Base-by-base conservation (phyloP, 306 rosid species). In the Cyamopsis tetragonoloba region DNA sequence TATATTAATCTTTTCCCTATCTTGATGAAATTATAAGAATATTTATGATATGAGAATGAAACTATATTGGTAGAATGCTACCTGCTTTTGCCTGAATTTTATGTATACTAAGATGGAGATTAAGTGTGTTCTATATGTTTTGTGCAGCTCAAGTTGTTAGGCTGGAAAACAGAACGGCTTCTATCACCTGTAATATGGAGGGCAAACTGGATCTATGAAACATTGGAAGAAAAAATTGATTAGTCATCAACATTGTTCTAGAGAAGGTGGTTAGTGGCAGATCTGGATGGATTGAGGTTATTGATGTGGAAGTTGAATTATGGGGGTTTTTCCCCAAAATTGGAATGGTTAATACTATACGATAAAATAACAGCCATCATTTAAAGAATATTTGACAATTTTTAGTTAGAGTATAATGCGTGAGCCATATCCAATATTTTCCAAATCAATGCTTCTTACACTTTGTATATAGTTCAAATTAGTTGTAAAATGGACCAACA, bases 141-240 rank as follows among this genome's bases (percentile, higher is more conserved):
- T 60, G 39, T 79, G 85, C 88, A 89, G 98, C 82, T 89, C 72
- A 87, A 83, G 87, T 63, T 72, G 17, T 81, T 85, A 22, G 96
- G 89, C 22, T 92, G 98, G 98, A 92, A 89, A 83, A 81, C 93
- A 22, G 98, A 87, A 59, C 91, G 98, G 23, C 91, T 92, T 59
- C 85, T 89, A 13, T 82, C 91, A 0, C 86, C 89, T 30, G 79
- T 89, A 62, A 71, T 77, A 68, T 92, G 98, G 98, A 89, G 83
- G 69, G 96, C 96, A 42, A 81, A 86, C 70, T 92, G 98, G 98
- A 80, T 67, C 37, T 79, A 74, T 60, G 82, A 73, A 71, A 61
- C 95, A 9, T 50, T 53, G 6, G 82, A 69, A 37, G 86, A 77
- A 72, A 92, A 87, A 84, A 54, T 31, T 28, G 98, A 92, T 62